Base-by-base conservation (phyloP, 2,329 filamentous ascomycete genomes). In the Tolypocladium ophioglossoides region DNA sequence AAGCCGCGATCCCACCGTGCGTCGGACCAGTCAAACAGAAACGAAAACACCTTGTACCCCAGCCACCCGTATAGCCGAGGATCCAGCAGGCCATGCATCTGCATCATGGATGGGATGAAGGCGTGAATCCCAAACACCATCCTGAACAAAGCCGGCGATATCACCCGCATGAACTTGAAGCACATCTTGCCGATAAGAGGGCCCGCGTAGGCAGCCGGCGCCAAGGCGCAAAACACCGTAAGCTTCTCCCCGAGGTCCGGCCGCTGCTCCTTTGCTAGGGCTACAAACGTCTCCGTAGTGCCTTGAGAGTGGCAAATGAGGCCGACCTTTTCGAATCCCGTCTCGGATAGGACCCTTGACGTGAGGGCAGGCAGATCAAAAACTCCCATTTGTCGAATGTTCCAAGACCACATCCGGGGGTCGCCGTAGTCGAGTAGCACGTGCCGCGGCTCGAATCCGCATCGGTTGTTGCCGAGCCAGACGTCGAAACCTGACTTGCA, bases 341-440 rank as follows among this genome's bases (percentile, higher is more conserved):
- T 96, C 70, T 95, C 87, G 40, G 78, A 78, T 2, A 96, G 77
- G 1, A 96, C 89, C 7, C 89, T 83, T 0, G 86, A 89, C 1
- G 87, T 80, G 37, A 96, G 77, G 0, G 91, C 91, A 0, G 91
- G 80, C 3, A 97, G 78, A 66, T 97, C 92, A 65, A 95, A 83
- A 1, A 91, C 85, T 4, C 91, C 92, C 87, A 96, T 95, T 64
- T 96, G 89, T 0, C 89, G 83, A 54, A 96, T 95, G 60, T 95
- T 95, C 92, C 92, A 97, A 41, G 85, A 84, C 92, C 92, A 96
- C 89, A 96, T 95, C 34, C 91, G 82, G 1, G 92, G 91, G 64
- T 97, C 92, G 3, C 74, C 74, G 59, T 87, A 84, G 2, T 81
- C 71, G 40, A 96, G 78, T 24, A 85, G 71, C 2, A 78, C 80